These are phyloP conservation scores for Cordyceps pruinosa DNA, from an alignment of 2,329 filamentous ascomycete species.

Conservation along the genomic window DNA sequence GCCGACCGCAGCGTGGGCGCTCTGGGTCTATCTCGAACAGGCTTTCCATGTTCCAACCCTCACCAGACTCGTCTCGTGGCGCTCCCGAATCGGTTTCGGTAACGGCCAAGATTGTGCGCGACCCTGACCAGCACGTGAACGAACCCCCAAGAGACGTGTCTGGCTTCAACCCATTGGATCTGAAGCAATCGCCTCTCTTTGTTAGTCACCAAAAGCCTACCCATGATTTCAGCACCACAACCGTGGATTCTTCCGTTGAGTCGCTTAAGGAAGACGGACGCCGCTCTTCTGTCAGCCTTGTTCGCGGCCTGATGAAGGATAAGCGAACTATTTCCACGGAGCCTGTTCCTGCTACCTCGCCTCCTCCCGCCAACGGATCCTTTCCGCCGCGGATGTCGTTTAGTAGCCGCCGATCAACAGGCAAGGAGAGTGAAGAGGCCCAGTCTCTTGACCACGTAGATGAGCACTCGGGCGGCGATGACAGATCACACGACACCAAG, in stretches of 20 bases:
- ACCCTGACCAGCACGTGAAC: constrained; percentile 38
- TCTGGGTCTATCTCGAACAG: constrained; percentile 50
- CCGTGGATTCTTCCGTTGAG: constrained; percentile 25
- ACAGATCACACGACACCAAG: constrained; percentile 40
- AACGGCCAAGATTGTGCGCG: constrained; percentile 74
- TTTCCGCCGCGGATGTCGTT: constrained; percentile 54
- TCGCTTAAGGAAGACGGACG: constrained; percentile 34
- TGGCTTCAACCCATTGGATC: constrained; percentile 42
- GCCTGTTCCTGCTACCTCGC: constrained; percentile 39
- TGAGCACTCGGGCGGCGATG: constrained; percentile 40
- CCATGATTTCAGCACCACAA: constrained; percentile 20
- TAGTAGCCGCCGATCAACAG: constrained; percentile 27
- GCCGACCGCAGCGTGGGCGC: constrained; percentile 34
- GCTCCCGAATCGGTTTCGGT: constrained; percentile 77
- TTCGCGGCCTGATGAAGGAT: constrained; percentile 57
- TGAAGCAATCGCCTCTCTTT: constrained; percentile 53
- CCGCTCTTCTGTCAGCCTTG: constrained; percentile 52
- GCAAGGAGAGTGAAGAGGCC: constrained; percentile 31
- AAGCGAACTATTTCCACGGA: constrained; percentile 43
- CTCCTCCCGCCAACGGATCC: constrained; percentile 26
- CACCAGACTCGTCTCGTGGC: constrained; percentile 31
- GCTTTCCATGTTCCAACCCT: constrained; percentile 48
- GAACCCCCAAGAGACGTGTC: constrained; percentile 32
- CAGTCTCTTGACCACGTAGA: constrained; percentile 39
- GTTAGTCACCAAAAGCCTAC: constrained; percentile 45